Evolutionary conservation across 352 stramenopile species (phyloP), one percentile per base, ranked within the genome.

Genomic region (Phytophthora fragariaefolia): DNA sequence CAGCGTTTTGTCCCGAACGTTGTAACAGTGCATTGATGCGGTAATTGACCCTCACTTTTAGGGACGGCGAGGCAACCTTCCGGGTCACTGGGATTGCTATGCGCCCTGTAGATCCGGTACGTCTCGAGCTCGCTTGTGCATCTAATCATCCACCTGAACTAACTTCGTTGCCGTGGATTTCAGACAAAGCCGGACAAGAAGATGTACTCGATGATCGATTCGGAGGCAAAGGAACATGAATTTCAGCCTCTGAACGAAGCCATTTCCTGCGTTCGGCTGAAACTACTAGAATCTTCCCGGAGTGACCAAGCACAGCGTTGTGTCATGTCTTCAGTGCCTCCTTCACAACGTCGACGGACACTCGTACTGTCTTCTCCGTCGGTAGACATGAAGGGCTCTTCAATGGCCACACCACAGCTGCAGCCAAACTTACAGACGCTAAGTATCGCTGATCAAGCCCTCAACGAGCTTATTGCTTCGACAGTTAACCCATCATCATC

Each of bases 151-250:
- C 9, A n/a, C 15, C 15, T n/a, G n/a, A 27, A 38, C 34, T 8
- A 30, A 34, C n/a, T 56, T 20, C 17, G 1, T 48, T 67, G 36
- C 6, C 38, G 24, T 28, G 8, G 43, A 27, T 18, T 3, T 23
- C 58, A 91, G 82, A 74, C 62, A 23, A 90, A 89, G 64, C 69
- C 75, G 0, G 77, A 89, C 53, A 79, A 83, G 50, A 90, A 90
- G 52, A 52, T 53, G 17, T 87, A 83, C 57, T 63, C 66, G 10
- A 54, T 92, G 6, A 68, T 93, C 24, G 85, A 92, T 69, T 85
- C 71, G 1, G 66, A 82, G 8, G 73, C 76, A 3, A 69, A 73
- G 20, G 74, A 83, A 22, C 85, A 89, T 43, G 32, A 18, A 0
- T 28, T 87, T 10, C 76, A 78, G 47, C 76, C 79, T 23, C 69